These are phyloP conservation scores for Coprinellus aureogranulatus DNA, from an alignment of 768 basidiomycete genomes.

Conservation along the genomic window DNA sequence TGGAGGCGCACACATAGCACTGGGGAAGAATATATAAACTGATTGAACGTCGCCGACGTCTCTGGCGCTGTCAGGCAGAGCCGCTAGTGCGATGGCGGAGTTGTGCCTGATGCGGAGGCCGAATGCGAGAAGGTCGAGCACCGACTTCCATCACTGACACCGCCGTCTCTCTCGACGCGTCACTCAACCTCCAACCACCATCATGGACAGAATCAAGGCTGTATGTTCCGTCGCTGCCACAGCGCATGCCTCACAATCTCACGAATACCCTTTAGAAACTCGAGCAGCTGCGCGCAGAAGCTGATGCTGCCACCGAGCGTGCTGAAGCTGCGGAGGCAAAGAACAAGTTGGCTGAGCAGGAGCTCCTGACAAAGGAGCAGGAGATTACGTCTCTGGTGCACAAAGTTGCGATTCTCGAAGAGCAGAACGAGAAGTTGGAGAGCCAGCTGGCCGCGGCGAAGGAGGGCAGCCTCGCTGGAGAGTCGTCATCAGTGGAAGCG, in stretches of 20 bases:
- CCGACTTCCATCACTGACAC: constrained; percentile 2
- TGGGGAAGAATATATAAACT: no score
- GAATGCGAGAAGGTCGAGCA: constrained; percentile 1
- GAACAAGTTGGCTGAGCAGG: constrained; percentile 75
- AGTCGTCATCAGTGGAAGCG: constrained; percentile 68
- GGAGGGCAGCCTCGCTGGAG: constrained; percentile 60
- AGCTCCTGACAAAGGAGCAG: constrained; percentile 79
- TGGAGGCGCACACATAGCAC: no score
- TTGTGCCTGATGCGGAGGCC: constrained; percentile 1
- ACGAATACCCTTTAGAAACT: constrained; percentile 55
- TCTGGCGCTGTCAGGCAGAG: not conserved
- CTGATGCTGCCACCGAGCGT: constrained; percentile 74
- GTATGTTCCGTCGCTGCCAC: no score
- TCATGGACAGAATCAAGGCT: constrained; percentile 51
- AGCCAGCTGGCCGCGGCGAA: constrained; percentile 64
- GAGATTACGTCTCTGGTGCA: constrained; percentile 77
- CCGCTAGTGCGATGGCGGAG: not conserved
- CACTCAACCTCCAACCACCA: constrained; percentile 7
- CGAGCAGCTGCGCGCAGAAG: constrained; percentile 74
- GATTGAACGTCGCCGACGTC: not conserved
- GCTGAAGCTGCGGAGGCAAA: constrained; percentile 86
- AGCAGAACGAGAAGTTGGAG: constrained; percentile 71
- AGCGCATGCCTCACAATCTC: not conserved
- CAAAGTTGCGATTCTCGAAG: constrained; percentile 63
- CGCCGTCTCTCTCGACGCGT: constrained; percentile 13